phyloP scores from a whole-genome alignment of 768 basidiomycete species.

The Agaricus subrufescens region DNA sequence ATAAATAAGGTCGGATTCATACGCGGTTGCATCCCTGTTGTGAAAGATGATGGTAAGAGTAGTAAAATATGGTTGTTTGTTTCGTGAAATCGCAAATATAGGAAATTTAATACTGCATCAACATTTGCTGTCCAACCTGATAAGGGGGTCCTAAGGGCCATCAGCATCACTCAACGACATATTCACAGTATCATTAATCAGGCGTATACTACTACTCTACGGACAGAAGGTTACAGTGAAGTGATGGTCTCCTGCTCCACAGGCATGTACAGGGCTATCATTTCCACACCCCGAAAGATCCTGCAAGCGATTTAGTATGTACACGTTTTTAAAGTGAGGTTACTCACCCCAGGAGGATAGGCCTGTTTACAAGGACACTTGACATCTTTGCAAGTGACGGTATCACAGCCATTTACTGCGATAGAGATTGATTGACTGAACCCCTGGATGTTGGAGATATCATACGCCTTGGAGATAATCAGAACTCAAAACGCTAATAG shows the following conservation, averaged over 20 bases:
- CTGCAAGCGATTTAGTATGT: conserved; percentile 14
- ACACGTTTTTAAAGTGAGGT: not conserved
- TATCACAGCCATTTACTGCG: conserved; percentile 31
- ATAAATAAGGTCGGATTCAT: too few species aligned
- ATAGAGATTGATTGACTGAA: conserved; percentile 34
- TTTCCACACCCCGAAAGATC: conserved; percentile 33
- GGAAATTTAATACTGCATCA: too few species aligned
- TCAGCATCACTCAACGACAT: too few species aligned
- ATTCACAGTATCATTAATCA: too few species aligned
- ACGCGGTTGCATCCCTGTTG: too few species aligned
- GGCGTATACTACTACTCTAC: conserved; percentile 8
- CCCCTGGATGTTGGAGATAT: conserved; percentile 40
- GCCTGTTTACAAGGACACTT: conserved; percentile 30
- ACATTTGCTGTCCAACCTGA: too few species aligned
- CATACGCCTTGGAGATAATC: conserved; percentile 26
- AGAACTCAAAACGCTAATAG: not conserved
- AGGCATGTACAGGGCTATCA: conserved; percentile 32
- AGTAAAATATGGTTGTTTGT: too few species aligned
- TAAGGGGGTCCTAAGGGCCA: too few species aligned
- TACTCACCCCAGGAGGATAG: conserved; percentile 29
- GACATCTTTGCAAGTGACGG: conserved; percentile 33
- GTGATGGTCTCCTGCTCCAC: conserved; percentile 26
- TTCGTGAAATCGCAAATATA: too few species aligned
- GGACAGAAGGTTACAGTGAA: conserved; percentile 32
- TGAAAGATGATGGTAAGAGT: too few species aligned